Evolutionary conservation across 805 yeast genomes (phyloP).

Genomic region (Candida insectalens): DNA sequence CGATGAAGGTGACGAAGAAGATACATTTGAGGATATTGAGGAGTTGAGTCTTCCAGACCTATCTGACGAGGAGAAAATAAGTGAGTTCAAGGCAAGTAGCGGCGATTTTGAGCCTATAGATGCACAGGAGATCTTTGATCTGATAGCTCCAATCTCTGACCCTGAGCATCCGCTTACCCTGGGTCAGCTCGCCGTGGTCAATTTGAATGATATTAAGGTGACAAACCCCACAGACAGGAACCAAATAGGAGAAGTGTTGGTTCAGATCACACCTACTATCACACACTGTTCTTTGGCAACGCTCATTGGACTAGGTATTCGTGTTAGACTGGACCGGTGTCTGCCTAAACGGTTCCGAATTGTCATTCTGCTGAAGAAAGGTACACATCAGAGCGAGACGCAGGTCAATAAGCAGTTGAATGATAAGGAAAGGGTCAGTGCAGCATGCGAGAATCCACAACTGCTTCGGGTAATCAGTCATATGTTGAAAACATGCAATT

Average conservation of each 20-base stretch:
- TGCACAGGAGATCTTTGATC: conserved; percentile 80
- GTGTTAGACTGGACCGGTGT: conserved; percentile 84
- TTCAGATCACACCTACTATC: conserved; percentile 91
- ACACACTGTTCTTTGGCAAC: conserved; percentile 97
- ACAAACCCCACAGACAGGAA: conserved; percentile 41
- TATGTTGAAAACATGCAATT: conserved; percentile 82
- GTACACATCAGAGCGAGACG: conserved; percentile 90
- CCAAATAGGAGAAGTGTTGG: conserved; percentile 64
- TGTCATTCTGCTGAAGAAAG: conserved; percentile 72
- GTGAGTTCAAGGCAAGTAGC: not conserved
- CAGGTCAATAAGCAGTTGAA: conserved; percentile 95
- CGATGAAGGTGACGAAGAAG: no score
- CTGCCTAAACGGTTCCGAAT: conserved; percentile 79
- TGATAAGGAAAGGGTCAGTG: conserved; percentile 96
- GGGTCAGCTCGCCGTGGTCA: conserved; percentile 92
- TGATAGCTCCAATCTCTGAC: conserved; percentile 80
- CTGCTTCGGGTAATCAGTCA: conserved; percentile 80
- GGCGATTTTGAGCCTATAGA: conserved; percentile 65
- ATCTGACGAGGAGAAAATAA: not conserved
- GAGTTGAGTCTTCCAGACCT: conserved; percentile 1
- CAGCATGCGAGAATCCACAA: conserved; percentile 97
- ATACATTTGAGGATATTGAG: conserved; percentile 1
- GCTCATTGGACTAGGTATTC: conserved; percentile 85
- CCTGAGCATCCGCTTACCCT: conserved; percentile 96
- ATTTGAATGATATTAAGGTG: conserved; percentile 69